Evolutionary conservation across 179 eudicot species (phyloP).

Genomic region (Nepenthes alata): DNA sequence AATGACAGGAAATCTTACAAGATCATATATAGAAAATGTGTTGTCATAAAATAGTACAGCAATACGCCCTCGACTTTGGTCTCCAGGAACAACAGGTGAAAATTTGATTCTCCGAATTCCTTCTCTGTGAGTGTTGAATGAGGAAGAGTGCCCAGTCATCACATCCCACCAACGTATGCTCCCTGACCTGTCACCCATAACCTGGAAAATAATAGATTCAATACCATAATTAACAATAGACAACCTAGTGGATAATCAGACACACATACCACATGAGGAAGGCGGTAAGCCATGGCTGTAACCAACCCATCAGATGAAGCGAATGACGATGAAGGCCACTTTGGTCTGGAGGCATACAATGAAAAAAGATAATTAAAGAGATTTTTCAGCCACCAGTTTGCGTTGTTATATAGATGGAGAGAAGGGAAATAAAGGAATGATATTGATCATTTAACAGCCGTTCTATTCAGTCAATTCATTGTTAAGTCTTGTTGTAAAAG

Average conservation of each 20-base stretch:
- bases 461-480: too few species aligned
- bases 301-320: conserved; percentile 84
- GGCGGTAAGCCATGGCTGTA: conserved; percentile 97
- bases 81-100: conserved; percentile 92
- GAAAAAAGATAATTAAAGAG: too few species aligned
- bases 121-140: conserved; percentile 88
- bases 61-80: conserved; percentile 84
- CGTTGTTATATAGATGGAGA: too few species aligned
- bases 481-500: too few species aligned
- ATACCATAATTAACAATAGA: conserved; percentile 8
- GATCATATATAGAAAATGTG: conserved; percentile 86
- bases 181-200: conserved; percentile 97
- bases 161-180: conserved; percentile 99
- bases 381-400: too few species aligned
- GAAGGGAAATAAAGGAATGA: background rate
- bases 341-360: conserved; percentile 59
- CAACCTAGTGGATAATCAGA: conserved; percentile 3
- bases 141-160: conserved; percentile 84
- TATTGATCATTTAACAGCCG: background rate
- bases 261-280: conserved; percentile 88
- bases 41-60: conserved; percentile 90
- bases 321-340: conserved; percentile 96
- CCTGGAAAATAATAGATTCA: conserved; percentile 35
- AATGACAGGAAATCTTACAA: conserved; percentile 38
- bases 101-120: conserved; percentile 92